phyloP scores from a whole-genome alignment of 176 grass and related monocot species.

The Oryza brachyantha region DNA sequence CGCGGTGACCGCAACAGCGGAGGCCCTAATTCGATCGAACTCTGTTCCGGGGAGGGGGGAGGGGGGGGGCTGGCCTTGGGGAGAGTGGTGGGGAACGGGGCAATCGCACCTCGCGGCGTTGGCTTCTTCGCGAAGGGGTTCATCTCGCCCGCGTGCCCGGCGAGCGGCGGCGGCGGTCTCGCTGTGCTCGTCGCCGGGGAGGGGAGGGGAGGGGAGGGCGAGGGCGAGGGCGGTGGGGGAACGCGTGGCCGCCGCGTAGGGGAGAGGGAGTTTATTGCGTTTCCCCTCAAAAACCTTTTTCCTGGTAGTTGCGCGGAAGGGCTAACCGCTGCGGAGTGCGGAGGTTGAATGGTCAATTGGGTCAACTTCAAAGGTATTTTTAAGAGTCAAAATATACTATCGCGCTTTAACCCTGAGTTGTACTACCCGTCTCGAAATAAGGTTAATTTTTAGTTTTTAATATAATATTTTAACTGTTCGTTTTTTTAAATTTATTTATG shows the following conservation, averaged over 20 bases:
- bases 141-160: conserved; percentile 31
- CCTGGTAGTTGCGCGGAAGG: conserved; percentile 24
- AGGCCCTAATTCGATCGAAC: conserved; percentile 15
- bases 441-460: no score
- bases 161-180: no score
- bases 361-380: no score
- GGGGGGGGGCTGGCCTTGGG: no score
- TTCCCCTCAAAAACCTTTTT: background rate
- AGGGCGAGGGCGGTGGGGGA: background rate
- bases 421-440: no score
- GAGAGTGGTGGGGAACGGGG: background rate
- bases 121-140: conserved; percentile 91
- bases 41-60: background rate
- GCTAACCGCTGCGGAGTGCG: background rate
- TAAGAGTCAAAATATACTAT: no score
- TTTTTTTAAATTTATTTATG: no score
- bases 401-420: no score
- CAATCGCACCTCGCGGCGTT: conserved; percentile 53
- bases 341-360: background rate
- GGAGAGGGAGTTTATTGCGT: background rate
- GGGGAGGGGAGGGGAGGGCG: background rate
- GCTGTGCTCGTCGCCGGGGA: conserved; percentile 15
- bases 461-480: no score
- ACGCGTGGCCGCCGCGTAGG: conserved; percentile 27
- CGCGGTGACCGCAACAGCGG: background rate